A percentile compares a stretch with the other conserved stretches of the same genome.
Evolutionary conservation across 495 filamentous ascomycete species (phyloP).

Genomic region (Usnea hakonensis): DNA sequence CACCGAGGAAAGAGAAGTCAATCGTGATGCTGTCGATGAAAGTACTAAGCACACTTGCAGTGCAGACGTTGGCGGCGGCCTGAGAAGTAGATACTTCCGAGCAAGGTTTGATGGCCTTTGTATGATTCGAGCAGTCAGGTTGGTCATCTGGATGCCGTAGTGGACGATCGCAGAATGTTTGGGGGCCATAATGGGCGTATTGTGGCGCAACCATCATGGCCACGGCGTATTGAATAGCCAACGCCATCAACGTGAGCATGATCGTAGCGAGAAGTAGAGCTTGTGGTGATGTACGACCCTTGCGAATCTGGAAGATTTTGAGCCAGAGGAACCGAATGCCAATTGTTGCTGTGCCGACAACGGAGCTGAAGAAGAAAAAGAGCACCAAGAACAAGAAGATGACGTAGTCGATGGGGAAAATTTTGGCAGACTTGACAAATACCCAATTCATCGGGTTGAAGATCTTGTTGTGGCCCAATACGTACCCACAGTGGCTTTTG

Average conservation of each 20-base stretch:
- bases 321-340: constrained; percentile 97
- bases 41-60: constrained; percentile 78
- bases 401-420: constrained; percentile 88
- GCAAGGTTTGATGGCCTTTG: constrained; percentile 67
- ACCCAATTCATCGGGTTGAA: constrained; percentile 94
- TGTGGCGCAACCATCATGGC: constrained; percentile 89
- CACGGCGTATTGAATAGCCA: constrained; percentile 86
- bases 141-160: constrained; percentile 48
- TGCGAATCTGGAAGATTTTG: constrained; percentile 79
- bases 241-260: constrained; percentile 76
- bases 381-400: constrained; percentile 76
- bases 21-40: constrained; percentile 92
- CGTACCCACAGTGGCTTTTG: constrained; percentile 84
- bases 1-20: constrained; percentile 95
- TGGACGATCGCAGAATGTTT: constrained; percentile 77
- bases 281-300: constrained; percentile 82
- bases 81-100: constrained; percentile 58
- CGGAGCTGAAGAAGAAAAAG: constrained; percentile 76
- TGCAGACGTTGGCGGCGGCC: constrained; percentile 70
- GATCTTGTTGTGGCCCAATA: constrained; percentile 82
- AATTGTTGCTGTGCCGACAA: constrained; percentile 75
- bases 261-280: constrained; percentile 87
- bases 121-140: constrained; percentile 72
- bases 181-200: constrained; percentile 88
- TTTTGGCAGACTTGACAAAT: constrained; percentile 69